Evolutionary conservation across 352 stramenopile genomes (phyloP).

Genomic region (Elongisporangium senticosum): DNA sequence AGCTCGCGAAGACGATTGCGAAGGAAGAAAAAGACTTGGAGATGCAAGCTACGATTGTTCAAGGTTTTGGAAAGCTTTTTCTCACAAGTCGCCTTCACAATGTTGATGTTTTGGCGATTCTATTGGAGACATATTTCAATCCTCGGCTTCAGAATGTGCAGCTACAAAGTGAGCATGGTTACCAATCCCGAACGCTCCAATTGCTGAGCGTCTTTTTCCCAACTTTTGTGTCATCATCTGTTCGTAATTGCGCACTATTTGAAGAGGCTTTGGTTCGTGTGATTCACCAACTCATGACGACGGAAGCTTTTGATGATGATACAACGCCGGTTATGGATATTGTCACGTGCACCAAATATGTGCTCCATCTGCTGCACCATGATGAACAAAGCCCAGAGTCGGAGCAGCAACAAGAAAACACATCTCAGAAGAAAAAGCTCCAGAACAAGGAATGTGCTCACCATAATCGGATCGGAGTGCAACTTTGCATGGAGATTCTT

Average conservation of each 20-base stretch:
- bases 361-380: slow-evolving; percentile 54
- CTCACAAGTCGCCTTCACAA: slow-evolving; percentile 67
- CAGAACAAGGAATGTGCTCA: slow-evolving; percentile 41
- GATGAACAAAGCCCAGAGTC: slow-evolving; percentile 23
- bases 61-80: slow-evolving; percentile 73
- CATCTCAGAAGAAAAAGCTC: slow-evolving; percentile 8
- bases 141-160: slow-evolving; percentile 52
- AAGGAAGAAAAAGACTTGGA: slow-evolving; percentile 48
- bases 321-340: slow-evolving; percentile 38
- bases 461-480: slow-evolving; percentile 66
- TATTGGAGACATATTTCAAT: slow-evolving; percentile 75
- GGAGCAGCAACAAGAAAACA: slow-evolving; percentile 15
- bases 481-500: slow-evolving; percentile 66
- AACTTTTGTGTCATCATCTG: slow-evolving; percentile 48
- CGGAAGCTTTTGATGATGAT: slow-evolving; percentile 25
- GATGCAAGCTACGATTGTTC: slow-evolving; percentile 67
- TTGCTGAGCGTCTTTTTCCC: slow-evolving; percentile 75
- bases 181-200: slow-evolving; percentile 59
- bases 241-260: slow-evolving; percentile 48
- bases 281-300: slow-evolving; percentile 57
- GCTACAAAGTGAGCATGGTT: slow-evolving; percentile 43
- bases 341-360: slow-evolving; percentile 46
- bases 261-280: slow-evolving; percentile 62
- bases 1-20: slow-evolving; percentile 40
- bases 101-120: slow-evolving; percentile 46